Evolutionary conservation across 805 yeast species (phyloP).

Genomic region (Starmerella vaccinii): DNA sequence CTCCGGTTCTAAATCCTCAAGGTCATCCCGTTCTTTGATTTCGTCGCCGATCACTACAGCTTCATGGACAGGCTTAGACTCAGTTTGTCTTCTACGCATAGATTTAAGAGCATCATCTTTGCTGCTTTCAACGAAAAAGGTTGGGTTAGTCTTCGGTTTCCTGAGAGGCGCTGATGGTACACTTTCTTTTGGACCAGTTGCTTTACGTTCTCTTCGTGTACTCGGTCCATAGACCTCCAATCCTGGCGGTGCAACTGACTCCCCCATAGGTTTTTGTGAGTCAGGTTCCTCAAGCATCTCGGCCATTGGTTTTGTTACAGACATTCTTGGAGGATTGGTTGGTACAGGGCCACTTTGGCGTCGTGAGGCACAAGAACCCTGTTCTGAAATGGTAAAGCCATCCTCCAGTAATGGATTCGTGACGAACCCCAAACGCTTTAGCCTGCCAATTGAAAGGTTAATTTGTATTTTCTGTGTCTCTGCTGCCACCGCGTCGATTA

Average conservation of each 20-base stretch:
- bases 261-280: background rate
- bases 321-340: background rate
- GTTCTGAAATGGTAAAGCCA: background rate
- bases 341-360: background rate
- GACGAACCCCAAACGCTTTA: conserved; percentile 6
- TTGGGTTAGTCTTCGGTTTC: background rate
- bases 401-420: conserved; percentile 11
- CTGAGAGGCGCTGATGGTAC: background rate
- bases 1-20: conserved; percentile 5
- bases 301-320: background rate
- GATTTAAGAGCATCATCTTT: conserved; percentile 9
- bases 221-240: background rate
- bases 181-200: background rate
- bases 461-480: conserved; percentile 3
- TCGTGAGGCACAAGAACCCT: background rate
- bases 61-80: conserved; percentile 9
- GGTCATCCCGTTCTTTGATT: background rate
- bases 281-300: background rate
- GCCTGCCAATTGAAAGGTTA: background rate
- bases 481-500: conserved; percentile 1
- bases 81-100: conserved; percentile 1
- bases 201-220: too few species aligned
- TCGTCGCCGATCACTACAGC: conserved; percentile 15
- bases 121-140: background rate
- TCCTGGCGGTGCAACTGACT: background rate